A percentile compares a stretch with the other conserved stretches of the same genome.
phyloP scores from a whole-genome alignment of 257 asterid genomes.

The Plantago major region DNA sequence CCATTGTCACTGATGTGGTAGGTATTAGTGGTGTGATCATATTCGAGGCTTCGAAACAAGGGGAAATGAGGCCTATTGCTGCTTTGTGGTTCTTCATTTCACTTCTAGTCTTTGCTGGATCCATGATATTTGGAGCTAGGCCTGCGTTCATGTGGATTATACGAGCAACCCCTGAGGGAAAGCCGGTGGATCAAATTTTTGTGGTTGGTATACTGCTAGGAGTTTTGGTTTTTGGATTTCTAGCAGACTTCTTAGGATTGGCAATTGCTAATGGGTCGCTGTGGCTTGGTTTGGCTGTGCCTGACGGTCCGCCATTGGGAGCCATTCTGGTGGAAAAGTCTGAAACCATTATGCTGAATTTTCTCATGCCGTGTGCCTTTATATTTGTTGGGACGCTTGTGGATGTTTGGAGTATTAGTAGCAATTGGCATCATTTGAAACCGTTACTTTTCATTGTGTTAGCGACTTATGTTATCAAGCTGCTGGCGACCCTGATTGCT shows the following conservation, averaged over 20 bases:
- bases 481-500: slow-evolving; percentile 31
- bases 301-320: slow-evolving; percentile 90
- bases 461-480: slow-evolving; percentile 29
- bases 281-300: slow-evolving; percentile 86
- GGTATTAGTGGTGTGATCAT: slow-evolving; percentile 39
- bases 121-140: slow-evolving; percentile 38
- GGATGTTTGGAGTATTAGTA: slow-evolving; percentile 33
- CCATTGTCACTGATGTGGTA: slow-evolving; percentile 50
- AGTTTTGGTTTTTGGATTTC: slow-evolving; percentile 50
- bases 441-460: slow-evolving; percentile 46
- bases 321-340: slow-evolving; percentile 68
- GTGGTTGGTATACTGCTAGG: slow-evolving; percentile 52
- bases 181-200: slow-evolving; percentile 57
- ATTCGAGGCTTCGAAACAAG: slow-evolving; percentile 65
- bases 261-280: slow-evolving; percentile 70
- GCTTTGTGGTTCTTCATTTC: slow-evolving; percentile 45
- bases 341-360: slow-evolving; percentile 49
- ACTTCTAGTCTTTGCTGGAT: background rate
- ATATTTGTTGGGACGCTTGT: slow-evolving; percentile 49
- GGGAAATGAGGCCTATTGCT: slow-evolving; percentile 27
- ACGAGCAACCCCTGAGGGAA: slow-evolving; percentile 54
- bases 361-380: slow-evolving; percentile 65
- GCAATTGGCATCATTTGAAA: slow-evolving; percentile 41
- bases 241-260: slow-evolving; percentile 57
- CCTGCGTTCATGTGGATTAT: slow-evolving; percentile 57